phyloP scores from a whole-genome alignment of 345 rosid species.

The Dimocarpus longan region DNA sequence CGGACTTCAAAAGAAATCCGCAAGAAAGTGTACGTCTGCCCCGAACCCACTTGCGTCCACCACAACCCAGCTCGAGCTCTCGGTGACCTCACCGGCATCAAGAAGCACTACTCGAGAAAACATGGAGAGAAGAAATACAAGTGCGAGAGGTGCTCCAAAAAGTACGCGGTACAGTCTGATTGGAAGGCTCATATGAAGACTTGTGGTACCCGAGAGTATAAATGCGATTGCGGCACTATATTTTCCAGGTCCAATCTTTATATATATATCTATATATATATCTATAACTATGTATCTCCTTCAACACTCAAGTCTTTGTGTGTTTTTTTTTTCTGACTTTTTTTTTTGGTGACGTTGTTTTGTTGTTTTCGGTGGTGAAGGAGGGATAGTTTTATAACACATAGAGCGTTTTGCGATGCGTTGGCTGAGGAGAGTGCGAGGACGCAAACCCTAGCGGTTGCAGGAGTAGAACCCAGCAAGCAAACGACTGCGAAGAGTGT shows the following conservation, averaged over 20 bases:
- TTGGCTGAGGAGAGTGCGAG: conserved; percentile 69
- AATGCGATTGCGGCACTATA: conserved; percentile 76
- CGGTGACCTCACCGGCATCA: conserved; percentile 85
- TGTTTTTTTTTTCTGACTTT: background rate
- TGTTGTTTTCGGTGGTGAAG: conserved; percentile 26
- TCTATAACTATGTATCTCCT: background rate
- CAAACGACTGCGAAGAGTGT: background rate
- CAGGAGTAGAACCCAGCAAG: conserved; percentile 19
- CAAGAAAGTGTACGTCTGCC: conserved; percentile 77
- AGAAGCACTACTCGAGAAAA: conserved; percentile 76
- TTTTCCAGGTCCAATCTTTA: conserved; percentile 55
- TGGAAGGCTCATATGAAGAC: conserved; percentile 87
- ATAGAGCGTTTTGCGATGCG: conserved; percentile 81
- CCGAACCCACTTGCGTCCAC: conserved; percentile 70
- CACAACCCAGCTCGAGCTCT: conserved; percentile 71
- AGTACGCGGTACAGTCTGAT: conserved; percentile 80
- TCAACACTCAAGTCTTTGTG: background rate
- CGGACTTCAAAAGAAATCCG: conserved; percentile 51
- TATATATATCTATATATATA: background rate
- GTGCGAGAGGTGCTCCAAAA: conserved; percentile 79
- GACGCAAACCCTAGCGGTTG: conserved; percentile 25
- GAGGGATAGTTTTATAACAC: conserved; percentile 80
- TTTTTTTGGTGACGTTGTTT: background rate
- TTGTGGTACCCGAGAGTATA: conserved; percentile 76
- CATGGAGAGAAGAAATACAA: conserved; percentile 87